These are phyloP conservation scores for Podospora fimiseda DNA, from an alignment of 495 filamentous ascomycete species.

Conservation along the genomic window DNA sequence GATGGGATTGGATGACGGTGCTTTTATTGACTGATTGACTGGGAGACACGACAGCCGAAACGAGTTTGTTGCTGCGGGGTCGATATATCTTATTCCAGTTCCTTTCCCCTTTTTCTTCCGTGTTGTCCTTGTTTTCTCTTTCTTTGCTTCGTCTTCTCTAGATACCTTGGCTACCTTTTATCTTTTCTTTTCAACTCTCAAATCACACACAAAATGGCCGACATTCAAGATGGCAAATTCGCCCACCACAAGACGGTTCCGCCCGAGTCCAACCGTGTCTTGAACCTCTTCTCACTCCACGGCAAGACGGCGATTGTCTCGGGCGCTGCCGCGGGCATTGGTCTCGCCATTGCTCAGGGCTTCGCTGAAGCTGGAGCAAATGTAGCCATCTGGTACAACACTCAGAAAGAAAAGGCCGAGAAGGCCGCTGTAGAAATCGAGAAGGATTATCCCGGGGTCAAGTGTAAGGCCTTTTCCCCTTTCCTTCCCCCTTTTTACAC, in stretches of 20 bases:
- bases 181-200: neutral
- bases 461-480: constrained; percentile 46
- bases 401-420: constrained; percentile 63
- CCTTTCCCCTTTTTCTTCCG: neutral
- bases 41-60: neutral
- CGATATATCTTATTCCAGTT: neutral
- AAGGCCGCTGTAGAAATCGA: constrained; percentile 68
- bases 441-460: constrained; percentile 70
- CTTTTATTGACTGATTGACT: too few species aligned
- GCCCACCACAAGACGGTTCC: constrained; percentile 53
- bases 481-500: neutral
- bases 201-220: constrained; percentile 28
- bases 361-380: constrained; percentile 79
- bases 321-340: constrained; percentile 77
- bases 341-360: constrained; percentile 66
- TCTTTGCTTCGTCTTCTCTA: neutral
- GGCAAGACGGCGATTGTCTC: constrained; percentile 80
- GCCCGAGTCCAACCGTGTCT: constrained; percentile 55
- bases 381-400: constrained; percentile 82
- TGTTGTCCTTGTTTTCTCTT: neutral
- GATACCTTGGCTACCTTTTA: neutral
- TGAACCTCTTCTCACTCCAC: constrained; percentile 78
- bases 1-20: neutral
- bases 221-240: constrained; percentile 50
- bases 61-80: constrained; percentile 2